Percentiles rank a stretch among this genome's conserved stretches.
Conservation (phyloP, 164 flowering plant genomes). For the Annona squamosa region DNA sequence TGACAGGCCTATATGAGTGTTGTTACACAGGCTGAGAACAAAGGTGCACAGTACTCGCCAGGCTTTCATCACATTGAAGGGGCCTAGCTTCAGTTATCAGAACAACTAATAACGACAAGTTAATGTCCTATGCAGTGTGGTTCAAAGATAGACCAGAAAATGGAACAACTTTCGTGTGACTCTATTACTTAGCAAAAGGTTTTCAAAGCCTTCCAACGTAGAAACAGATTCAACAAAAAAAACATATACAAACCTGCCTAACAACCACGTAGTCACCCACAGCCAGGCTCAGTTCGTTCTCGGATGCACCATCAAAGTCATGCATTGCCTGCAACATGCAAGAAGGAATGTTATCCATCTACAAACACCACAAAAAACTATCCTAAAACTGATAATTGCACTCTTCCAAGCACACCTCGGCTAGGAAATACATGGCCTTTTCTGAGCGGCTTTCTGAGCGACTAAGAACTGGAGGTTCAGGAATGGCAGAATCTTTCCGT, state of each 20-base stretch:
- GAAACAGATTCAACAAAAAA: neutral
- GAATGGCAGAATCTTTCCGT: conserved; percentile 87
- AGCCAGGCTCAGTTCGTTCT: conserved; percentile 76
- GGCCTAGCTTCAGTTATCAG: too few species aligned
- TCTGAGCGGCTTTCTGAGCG: conserved; percentile 43
- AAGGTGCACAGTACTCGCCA: too few species aligned
- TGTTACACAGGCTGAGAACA: too few species aligned
- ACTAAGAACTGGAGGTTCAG: conserved; percentile 73
- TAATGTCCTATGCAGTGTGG: too few species aligned
- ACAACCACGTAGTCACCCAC: conserved; percentile 91
- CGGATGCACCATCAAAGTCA: conserved; percentile 59
- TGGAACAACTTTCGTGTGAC: too few species aligned
- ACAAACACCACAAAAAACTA: neutral
- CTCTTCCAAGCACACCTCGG: conserved; percentile 52
- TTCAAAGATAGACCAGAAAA: too few species aligned
- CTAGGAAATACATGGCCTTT: conserved; percentile 67
- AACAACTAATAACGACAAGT: too few species aligned
- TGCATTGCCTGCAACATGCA: conserved; percentile 57
- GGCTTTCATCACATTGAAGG: too few species aligned
- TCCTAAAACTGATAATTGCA: neutral
- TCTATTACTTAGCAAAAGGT: too few species aligned
- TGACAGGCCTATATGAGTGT: too few species aligned
- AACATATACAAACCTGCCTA: conserved; percentile 49
- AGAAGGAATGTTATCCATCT: neutral
- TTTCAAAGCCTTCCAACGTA: too few species aligned